phyloP scores from a whole-genome alignment of 2,329 filamentous ascomycete species.

The Verticillium longisporum region DNA sequence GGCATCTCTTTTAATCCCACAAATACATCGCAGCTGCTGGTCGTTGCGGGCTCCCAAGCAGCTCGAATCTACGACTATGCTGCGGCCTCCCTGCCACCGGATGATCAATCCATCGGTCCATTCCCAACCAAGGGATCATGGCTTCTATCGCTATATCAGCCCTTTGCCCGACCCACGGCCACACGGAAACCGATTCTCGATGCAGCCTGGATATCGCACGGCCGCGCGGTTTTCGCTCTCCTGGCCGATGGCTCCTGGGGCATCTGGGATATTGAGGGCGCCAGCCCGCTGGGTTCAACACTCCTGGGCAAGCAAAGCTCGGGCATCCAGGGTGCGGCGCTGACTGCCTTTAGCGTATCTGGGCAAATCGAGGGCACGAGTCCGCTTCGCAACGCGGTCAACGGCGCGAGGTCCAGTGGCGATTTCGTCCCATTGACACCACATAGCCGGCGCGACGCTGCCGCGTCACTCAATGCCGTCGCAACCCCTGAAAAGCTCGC shows the following conservation, averaged over 20 bases:
- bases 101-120: slow-evolving; percentile 41
- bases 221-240: slow-evolving; percentile 50
- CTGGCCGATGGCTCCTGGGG: slow-evolving; percentile 61
- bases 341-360: slow-evolving; percentile 50
- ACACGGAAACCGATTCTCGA: slow-evolving; percentile 55
- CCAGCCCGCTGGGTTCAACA: slow-evolving; percentile 37
- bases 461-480: slow-evolving; percentile 33
- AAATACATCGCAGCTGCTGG: slow-evolving; percentile 50
- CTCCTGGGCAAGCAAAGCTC: slow-evolving; percentile 43
- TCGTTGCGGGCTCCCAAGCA: slow-evolving; percentile 47
- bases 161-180: slow-evolving; percentile 41
- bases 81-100: slow-evolving; percentile 41
- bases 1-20: slow-evolving; percentile 56
- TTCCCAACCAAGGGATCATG: slow-evolving; percentile 55
- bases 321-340: slow-evolving; percentile 49
- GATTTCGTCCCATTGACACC: slow-evolving; percentile 61
- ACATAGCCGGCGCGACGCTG: slow-evolving; percentile 48
- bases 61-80: slow-evolving; percentile 58
- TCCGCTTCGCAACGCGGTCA: slow-evolving; percentile 39
- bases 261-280: slow-evolving; percentile 59
- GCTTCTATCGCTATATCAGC: slow-evolving; percentile 55
- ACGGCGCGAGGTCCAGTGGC: slow-evolving; percentile 26
- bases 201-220: slow-evolving; percentile 55
- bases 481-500: slow-evolving; percentile 44
- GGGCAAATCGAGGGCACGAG: slow-evolving; percentile 56